phyloP scores from a whole-genome alignment of 495 filamentous ascomycete genomes.

The Penicillium coffeae region DNA sequence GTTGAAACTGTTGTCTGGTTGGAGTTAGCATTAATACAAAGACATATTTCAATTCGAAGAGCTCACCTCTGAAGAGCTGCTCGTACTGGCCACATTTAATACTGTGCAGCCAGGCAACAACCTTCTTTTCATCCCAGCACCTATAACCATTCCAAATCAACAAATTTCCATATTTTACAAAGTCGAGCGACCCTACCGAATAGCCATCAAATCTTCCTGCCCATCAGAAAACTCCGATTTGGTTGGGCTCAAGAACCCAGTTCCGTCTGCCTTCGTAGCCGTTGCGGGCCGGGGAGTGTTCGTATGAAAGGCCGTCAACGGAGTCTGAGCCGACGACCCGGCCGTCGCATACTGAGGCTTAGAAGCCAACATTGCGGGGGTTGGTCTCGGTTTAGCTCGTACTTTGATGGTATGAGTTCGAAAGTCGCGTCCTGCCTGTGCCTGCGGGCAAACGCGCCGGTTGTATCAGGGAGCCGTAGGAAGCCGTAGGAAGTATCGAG shows the following conservation, averaged over 20 bases:
- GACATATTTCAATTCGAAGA: not conserved
- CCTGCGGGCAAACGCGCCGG: slow-evolving; percentile 8
- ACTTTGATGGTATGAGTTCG: not conserved
- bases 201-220: slow-evolving; percentile 54
- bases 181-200: slow-evolving; percentile 47
- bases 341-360: slow-evolving; percentile 71
- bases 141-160: slow-evolving; percentile 36
- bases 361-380: slow-evolving; percentile 59
- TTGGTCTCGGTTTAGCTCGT: not conserved
- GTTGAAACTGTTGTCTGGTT: slow-evolving; percentile 82
- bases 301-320: slow-evolving; percentile 52
- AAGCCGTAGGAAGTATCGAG: slow-evolving; percentile 6
- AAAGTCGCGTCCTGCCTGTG: slow-evolving; percentile 9
- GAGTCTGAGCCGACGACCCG: slow-evolving; percentile 50
- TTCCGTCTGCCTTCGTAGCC: slow-evolving; percentile 54
- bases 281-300: slow-evolving; percentile 48
- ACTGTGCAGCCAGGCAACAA: slow-evolving; percentile 82
- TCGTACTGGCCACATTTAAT: slow-evolving; percentile 94
- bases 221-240: slow-evolving; percentile 92
- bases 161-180: not conserved
- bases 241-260: slow-evolving; percentile 75
- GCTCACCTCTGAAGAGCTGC: slow-evolving; percentile 72
- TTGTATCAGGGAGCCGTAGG: slow-evolving; percentile 6
- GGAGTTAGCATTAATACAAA: slow-evolving; percentile 1
- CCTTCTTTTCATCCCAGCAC: slow-evolving; percentile 86